Evolutionary conservation across 441 rosid genomes (phyloP), one percentile per base, ranked within the genome.

Genomic region (Mallotus japonicus): DNA sequence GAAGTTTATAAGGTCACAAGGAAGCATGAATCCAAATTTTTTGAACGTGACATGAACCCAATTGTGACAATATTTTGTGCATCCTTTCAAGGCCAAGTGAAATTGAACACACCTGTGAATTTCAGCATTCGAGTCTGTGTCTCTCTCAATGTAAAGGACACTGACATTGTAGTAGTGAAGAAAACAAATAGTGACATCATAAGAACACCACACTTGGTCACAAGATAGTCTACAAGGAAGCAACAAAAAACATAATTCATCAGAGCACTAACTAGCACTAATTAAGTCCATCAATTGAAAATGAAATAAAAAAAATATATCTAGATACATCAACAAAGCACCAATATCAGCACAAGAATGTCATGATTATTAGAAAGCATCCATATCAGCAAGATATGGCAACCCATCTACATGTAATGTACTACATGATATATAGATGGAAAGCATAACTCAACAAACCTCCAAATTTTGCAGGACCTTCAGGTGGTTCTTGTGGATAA

Each of bases 81-180:
- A 61, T 57, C 19, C 11, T 56, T 50, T 19, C 55, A n/a, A 51
- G 12, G 64, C 19, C 69, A 71, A 72, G 16, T 44, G 65, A 80
- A 74, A 73, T 51, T 72, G 67, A 54, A 65, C 80, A 61, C 58
- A 93, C 99, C 99, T 81, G 98, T 95, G 80, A 93, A 95, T 79
- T 88, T 91, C 81, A 95, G 84, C 97, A 95, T 93, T 44, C 99
- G 97, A 71, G 97, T 88, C 83, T 95, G 99, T 3, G 98, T 95
- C 86, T 95, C 99, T 84, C 98, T 87, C 85, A 95, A 74, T 56
- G 99, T 95, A 82, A 95, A 95, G 40, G 99, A 95, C 51, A 95
- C 99, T 28, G 98, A 95, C 98, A 95, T 93, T 59, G 99, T 95
- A 58, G 99, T 95, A 11, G 99, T 95, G 79, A 95, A 93, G 82